phyloP scores from a whole-genome alignment of 208 protist species.

The Trypanosomatidae sp. region DNA sequence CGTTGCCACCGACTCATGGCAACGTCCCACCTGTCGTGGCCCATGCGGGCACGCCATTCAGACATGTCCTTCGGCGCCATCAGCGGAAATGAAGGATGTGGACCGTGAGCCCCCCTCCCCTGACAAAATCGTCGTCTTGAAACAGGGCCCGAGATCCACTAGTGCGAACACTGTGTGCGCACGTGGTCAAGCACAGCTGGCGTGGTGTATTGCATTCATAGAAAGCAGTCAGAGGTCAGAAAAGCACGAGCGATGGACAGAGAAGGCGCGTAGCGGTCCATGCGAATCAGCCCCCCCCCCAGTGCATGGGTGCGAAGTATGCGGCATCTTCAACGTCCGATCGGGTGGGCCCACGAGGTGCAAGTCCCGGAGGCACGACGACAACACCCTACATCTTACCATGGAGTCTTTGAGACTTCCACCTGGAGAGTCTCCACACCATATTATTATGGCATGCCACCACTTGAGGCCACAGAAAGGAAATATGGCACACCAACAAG shows the following conservation, averaged over 20 bases:
- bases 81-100: neutral
- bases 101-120: neutral
- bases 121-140: neutral
- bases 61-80: neutral
- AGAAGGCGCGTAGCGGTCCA: neutral
- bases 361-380: neutral
- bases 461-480: neutral
- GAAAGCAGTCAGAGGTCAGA: neutral
- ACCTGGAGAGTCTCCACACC: neutral
- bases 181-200: neutral
- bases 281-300: neutral
- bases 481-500: neutral
- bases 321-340: neutral
- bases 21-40: neutral
- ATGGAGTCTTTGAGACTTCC: neutral
- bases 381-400: neutral
- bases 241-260: neutral
- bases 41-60: neutral
- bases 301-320: neutral
- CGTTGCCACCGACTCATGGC: neutral
- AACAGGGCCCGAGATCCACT: neutral
- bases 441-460: neutral
- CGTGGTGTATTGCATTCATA: neutral
- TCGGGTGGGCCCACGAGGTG: neutral
- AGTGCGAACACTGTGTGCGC: neutral